A percentile compares a stretch with the other conserved stretches of the same genome.
Evolutionary conservation across 805 yeast genomes (phyloP).

Genomic region (Candida cerambycidarum): DNA sequence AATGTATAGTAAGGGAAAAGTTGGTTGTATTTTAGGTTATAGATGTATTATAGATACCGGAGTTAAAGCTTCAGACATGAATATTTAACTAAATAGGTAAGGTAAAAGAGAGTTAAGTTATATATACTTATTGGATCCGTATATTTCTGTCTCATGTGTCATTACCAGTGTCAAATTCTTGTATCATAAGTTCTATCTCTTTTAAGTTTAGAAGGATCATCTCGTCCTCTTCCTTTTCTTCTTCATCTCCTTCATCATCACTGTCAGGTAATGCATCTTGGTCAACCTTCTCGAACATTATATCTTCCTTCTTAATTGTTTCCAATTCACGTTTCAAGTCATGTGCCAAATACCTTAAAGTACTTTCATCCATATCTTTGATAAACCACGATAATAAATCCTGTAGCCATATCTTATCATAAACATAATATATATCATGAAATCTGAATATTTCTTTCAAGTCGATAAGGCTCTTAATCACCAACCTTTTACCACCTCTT

Average conservation of each 20-base stretch:
- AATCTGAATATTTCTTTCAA: constrained; percentile 72
- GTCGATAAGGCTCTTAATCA: constrained; percentile 59
- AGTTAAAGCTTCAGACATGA: too few species aligned
- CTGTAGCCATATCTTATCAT: constrained; percentile 72
- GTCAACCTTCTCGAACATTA: constrained; percentile 53
- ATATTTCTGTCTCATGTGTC: too few species aligned
- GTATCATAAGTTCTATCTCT: constrained; percentile 39
- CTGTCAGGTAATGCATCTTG: constrained; percentile 9
- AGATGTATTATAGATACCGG: constrained; percentile 3
- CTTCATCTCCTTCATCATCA: constrained; percentile 17
- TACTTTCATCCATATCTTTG: constrained; percentile 57
- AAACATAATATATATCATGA: constrained; percentile 83
- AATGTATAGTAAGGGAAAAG: constrained; percentile 3
- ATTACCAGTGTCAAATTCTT: not conserved
- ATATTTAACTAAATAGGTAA: not conserved
- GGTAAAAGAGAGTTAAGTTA: not conserved
- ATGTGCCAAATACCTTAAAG: constrained; percentile 62
- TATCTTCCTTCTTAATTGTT: constrained; percentile 40
- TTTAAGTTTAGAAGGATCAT: constrained; percentile 46
- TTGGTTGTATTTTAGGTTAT: constrained; percentile 6
- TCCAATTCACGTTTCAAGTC: constrained; percentile 53
- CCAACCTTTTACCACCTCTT: constrained; percentile 65
- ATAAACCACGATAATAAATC: constrained; percentile 78
- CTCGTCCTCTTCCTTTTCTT: constrained; percentile 24
- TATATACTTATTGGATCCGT: too few species aligned